These are phyloP conservation scores for Polymyxa betae DNA, from an alignment of 208 protist species.

Conservation along the genomic window DNA sequence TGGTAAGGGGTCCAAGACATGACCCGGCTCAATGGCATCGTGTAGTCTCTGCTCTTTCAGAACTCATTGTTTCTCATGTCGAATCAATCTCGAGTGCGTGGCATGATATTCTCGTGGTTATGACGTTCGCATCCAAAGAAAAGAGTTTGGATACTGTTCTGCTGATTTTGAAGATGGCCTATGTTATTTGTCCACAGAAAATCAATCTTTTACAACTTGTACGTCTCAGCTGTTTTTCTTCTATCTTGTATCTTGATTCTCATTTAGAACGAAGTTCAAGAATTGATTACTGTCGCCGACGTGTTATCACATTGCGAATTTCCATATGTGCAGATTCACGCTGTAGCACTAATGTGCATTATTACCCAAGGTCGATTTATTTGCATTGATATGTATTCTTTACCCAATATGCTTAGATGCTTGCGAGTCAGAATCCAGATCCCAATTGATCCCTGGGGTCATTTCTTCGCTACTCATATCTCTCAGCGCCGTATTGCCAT, in stretches of 20 bases:
- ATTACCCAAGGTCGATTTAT: not conserved
- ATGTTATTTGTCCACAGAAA: not conserved
- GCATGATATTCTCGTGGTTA: constrained; percentile 36
- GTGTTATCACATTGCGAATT: constrained; percentile 1
- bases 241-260: not conserved
- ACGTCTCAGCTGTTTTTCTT: not conserved
- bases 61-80: not conserved
- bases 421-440: not conserved
- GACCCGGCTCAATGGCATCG: constrained; percentile 5
- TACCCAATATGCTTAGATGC: not conserved
- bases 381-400: not conserved
- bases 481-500: not conserved
- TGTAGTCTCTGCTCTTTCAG: not conserved
- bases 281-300: constrained; percentile 9
- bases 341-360: constrained; percentile 31
- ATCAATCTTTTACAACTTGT: not conserved
- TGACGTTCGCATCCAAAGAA: constrained; percentile 50
- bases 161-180: constrained; percentile 37
- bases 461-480: not conserved
- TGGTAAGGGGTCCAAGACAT: constrained; percentile 2
- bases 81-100: not conserved
- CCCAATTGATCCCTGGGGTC: not conserved
- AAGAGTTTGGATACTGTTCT: not conserved
- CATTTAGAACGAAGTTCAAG: not conserved
- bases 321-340: not conserved